Evolutionary conservation across 306 rosid genomes (phyloP).

Genomic region (Cajanus cajan): DNA sequence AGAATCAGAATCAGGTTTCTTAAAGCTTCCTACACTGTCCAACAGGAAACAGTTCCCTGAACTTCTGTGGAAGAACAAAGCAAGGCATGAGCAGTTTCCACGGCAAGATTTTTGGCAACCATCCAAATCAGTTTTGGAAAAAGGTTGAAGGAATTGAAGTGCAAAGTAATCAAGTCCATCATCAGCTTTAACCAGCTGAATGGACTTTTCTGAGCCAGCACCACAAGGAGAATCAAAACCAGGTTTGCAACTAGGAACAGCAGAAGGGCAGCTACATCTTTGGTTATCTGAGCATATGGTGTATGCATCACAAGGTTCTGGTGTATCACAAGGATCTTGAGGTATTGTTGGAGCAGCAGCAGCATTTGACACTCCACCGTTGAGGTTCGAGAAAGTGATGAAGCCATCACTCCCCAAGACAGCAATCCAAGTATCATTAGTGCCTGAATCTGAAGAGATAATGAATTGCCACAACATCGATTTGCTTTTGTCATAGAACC

Average conservation of each 20-base stretch:
- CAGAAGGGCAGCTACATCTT: constrained; percentile 76
- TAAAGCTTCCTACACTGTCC: constrained; percentile 78
- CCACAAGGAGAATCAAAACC: constrained; percentile 66
- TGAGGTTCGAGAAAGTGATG: constrained; percentile 62
- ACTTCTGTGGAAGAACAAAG: constrained; percentile 69
- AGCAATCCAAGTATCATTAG: constrained; percentile 68
- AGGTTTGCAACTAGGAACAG: constrained; percentile 56
- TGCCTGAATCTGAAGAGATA: constrained; percentile 36
- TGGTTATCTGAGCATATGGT: constrained; percentile 44
- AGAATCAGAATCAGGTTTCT: constrained; percentile 41
- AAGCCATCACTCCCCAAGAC: constrained; percentile 73
- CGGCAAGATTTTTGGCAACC: constrained; percentile 65
- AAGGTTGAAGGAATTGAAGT: constrained; percentile 54
- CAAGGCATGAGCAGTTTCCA: constrained; percentile 77
- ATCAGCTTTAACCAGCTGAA: constrained; percentile 52
- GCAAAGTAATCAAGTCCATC: constrained; percentile 66
- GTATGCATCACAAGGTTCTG: constrained; percentile 74
- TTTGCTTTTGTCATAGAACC: constrained; percentile 58
- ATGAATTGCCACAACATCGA: constrained; percentile 68
- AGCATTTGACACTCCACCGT: constrained; percentile 29
- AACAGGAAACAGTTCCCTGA: constrained; percentile 70
- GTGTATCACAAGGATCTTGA: constrained; percentile 60
- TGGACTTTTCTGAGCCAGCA: constrained; percentile 18
- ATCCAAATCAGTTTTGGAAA: constrained; percentile 54
- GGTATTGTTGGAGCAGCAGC: constrained; percentile 59